phyloP scores from a whole-genome alignment of 2,329 filamentous ascomycete species.

The Ophiostoma australiae region DNA sequence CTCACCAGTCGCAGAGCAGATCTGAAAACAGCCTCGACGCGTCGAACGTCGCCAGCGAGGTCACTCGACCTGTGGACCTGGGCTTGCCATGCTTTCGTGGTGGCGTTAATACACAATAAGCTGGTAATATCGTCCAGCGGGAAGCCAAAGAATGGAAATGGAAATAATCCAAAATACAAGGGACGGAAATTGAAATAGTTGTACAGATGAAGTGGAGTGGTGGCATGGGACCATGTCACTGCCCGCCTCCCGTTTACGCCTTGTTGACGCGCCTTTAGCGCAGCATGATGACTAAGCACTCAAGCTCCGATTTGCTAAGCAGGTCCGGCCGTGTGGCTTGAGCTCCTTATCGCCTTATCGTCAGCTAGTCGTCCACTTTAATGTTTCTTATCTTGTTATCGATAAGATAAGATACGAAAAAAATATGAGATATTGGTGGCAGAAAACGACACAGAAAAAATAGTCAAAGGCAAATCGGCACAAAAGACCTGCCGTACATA shows the following conservation, averaged over 20 bases:
- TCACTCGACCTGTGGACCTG: background rate
- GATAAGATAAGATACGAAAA: constrained; percentile 23
- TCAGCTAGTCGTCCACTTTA: background rate
- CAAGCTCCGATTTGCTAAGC: background rate
- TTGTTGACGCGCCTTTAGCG: background rate
- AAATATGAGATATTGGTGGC: constrained; percentile 13
- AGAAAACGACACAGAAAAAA: constrained; percentile 19
- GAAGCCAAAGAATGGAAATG: background rate
- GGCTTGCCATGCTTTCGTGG: background rate
- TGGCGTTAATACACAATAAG: background rate
- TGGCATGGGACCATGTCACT: background rate
- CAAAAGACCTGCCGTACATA: constrained; percentile 17
- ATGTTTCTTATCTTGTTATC: background rate
- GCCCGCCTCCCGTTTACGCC: background rate
- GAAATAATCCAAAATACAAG: background rate
- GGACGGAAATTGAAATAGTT: background rate
- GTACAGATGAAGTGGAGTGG: background rate
- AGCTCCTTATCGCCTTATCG: constrained; percentile 1
- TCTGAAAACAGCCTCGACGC: background rate
- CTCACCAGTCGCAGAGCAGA: background rate
- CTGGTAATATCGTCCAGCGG: background rate
- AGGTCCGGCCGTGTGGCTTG: background rate
- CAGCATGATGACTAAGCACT: background rate
- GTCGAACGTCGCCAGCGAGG: background rate
- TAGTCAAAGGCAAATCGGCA: background rate